These are phyloP conservation scores for Aquilaria malaccensis DNA, from an alignment of 345 rosid species.

Conservation along the genomic window DNA sequence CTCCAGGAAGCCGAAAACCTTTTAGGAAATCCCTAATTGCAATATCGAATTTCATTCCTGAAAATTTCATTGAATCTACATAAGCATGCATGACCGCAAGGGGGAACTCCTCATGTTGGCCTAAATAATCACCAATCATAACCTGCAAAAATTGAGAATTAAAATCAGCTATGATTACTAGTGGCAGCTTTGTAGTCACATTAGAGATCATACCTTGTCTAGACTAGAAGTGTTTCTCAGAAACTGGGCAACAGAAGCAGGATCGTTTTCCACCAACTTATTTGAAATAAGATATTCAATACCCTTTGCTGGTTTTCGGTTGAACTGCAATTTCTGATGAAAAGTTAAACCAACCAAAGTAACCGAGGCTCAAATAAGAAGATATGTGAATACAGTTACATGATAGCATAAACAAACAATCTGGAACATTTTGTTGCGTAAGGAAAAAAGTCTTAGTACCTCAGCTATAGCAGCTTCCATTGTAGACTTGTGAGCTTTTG, in stretches of 20 bases:
- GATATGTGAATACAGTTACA: too few species aligned
- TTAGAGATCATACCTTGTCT: conserved; percentile 50
- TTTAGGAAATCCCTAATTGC: conserved; percentile 86
- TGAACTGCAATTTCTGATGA: conserved; percentile 52
- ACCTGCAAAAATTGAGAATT: conserved; percentile 41
- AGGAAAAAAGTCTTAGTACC: conserved; percentile 22
- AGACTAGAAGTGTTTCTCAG: conserved; percentile 55
- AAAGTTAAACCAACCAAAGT: too few species aligned
- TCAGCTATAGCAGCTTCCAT: conserved; percentile 76
- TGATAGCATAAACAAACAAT: too few species aligned
- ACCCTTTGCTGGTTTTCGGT: conserved; percentile 68
- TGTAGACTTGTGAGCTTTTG: conserved; percentile 92
- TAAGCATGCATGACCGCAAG: conserved; percentile 92
- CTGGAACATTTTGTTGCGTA: too few species aligned
- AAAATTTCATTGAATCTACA: conserved; percentile 79
- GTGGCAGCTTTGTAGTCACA: conserved; percentile 7
- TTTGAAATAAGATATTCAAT: conserved; percentile 59
- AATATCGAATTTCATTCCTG: conserved; percentile 71
- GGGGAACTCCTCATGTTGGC: conserved; percentile 90
- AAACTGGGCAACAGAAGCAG: conserved; percentile 73
- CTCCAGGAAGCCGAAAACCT: conserved; percentile 92
- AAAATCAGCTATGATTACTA: conserved; percentile 16
- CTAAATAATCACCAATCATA: conserved; percentile 83
- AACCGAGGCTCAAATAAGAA: too few species aligned
- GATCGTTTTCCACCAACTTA: conserved; percentile 66